Evolutionary conservation across 176 grass and related monocot genomes (phyloP).

Genomic region (Triticum timopheevii): DNA sequence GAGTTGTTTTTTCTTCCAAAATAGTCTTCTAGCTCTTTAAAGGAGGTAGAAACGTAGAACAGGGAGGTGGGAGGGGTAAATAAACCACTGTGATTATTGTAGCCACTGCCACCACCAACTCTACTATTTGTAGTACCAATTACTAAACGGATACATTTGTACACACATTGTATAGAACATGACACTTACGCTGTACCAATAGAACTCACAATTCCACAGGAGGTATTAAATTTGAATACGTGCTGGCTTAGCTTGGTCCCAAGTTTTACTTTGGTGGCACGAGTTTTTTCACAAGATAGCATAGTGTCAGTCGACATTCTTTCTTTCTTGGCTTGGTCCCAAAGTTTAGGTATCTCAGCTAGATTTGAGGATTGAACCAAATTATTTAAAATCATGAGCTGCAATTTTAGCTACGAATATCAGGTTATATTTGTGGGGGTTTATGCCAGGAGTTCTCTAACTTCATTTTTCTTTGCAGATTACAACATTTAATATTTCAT

Average conservation of each 20-base stretch:
- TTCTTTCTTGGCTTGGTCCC: not conserved
- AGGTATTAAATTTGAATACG: not conserved
- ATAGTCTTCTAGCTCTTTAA: not conserved
- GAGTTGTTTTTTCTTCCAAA: not conserved
- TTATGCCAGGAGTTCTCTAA: not conserved
- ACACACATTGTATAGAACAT: not conserved
- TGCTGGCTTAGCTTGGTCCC: not conserved
- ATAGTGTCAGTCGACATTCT: too few relatives aligned
- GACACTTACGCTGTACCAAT: not conserved
- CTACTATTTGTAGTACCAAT: too few relatives aligned
- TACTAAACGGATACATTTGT: not conserved
- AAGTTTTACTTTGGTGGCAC: not conserved
- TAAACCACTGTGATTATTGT: not conserved
- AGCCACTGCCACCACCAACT: not conserved
- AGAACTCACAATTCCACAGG: not conserved
- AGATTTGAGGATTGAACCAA: slow-evolving; percentile 10
- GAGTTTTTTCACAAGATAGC: too few relatives aligned
- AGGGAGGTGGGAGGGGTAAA: not conserved
- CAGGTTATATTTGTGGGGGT: not conserved
- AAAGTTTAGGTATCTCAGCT: not conserved
- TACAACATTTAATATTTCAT: slow-evolving; percentile 83
- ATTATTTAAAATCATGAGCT: not conserved
- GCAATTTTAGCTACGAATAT: slow-evolving; percentile 16
- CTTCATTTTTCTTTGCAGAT: slow-evolving; percentile 50
- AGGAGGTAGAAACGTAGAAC: not conserved